Base-by-base conservation (phyloP, 306 rosid genomes). In the Chamaecrista fasciculata region DNA sequence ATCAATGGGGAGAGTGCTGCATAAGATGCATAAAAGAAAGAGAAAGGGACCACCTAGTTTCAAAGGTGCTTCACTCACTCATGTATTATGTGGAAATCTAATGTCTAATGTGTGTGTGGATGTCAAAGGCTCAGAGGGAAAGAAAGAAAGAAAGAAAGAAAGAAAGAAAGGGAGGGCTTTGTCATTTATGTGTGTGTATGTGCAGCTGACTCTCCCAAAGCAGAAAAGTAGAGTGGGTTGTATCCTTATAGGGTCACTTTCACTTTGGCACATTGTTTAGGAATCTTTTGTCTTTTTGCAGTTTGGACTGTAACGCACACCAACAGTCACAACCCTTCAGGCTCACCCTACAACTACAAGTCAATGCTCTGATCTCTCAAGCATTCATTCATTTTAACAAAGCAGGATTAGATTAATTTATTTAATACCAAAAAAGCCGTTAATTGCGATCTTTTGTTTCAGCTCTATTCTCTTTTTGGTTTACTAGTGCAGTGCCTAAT, bases 1-100 rank as follows among this genome's bases (percentile, higher is more conserved):
- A 69, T 74, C 79, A 81, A 69, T 74, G 58, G 68, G 6, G 58
- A 24, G 48, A 15, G 66, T 23, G n/a, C n/a, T n/a, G n/a, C n/a
- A n/a, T n/a, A n/a, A n/a, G n/a, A 29, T 62, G 81, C 88, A 83
- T 70, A 47, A 80, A 85, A 89, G 79, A 76, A 72, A 82, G 87
- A 81, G 85, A 88, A 76, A 82, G 84, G 72, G 76, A 70, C 26
- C 63, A 37, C 15, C 11, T 15, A 56, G 73, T 60, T 73, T 67
- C 77, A 77, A 80, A 75, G 82, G 65, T 69, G 59, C 44, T 20
- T 10, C 14, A 20, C 21, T 36, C 67, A 47, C 40, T 31, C 25
- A 39, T 58, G 69, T 29, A 52, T 52, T 33, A 33, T 33, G 36
- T 33, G 36, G 4, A 2, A 2, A 5, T 29, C 2, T 29, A 5